Evolutionary conservation across 768 basidiomycete genomes (phyloP).

Genomic region (Termitomyces sp.): DNA sequence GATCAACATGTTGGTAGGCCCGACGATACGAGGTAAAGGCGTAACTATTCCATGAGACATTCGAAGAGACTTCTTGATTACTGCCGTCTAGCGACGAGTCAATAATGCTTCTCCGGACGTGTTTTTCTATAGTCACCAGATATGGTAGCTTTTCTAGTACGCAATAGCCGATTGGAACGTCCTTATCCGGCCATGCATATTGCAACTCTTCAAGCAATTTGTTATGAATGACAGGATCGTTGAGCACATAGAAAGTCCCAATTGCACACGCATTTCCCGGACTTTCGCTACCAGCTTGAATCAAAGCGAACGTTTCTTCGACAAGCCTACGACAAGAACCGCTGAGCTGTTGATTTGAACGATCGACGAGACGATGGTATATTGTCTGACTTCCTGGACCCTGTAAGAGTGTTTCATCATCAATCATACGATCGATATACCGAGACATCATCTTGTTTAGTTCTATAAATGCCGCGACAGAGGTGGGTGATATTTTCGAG

Average conservation of each 20-base stretch:
- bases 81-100: conserved; percentile 29
- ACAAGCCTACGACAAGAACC: conserved; percentile 14
- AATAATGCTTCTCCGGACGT: background rate
- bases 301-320: conserved; percentile 30
- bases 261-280: conserved; percentile 32
- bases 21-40: conserved; percentile 37
- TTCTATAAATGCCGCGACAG: conserved; percentile 8
- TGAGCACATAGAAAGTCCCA: conserved; percentile 32
- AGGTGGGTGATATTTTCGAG: conserved; percentile 1
- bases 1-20: conserved; percentile 25
- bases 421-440: conserved; percentile 13
- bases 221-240: conserved; percentile 19
- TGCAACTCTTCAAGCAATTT: conserved; percentile 28
- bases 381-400: conserved; percentile 13
- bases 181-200: conserved; percentile 28
- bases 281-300: conserved; percentile 34
- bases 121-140: conserved; percentile 24
- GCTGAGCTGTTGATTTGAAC: conserved; percentile 1
- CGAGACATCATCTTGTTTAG: conserved; percentile 6
- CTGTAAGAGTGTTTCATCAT: conserved; percentile 7
- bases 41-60: conserved; percentile 36
- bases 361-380: conserved; percentile 16
- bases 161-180: conserved; percentile 18
- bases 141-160: conserved; percentile 36
- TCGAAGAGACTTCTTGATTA: conserved; percentile 42